Conservation (phyloP, 2,329 filamentous ascomycete species). For the Penicillium sp. region DNA sequence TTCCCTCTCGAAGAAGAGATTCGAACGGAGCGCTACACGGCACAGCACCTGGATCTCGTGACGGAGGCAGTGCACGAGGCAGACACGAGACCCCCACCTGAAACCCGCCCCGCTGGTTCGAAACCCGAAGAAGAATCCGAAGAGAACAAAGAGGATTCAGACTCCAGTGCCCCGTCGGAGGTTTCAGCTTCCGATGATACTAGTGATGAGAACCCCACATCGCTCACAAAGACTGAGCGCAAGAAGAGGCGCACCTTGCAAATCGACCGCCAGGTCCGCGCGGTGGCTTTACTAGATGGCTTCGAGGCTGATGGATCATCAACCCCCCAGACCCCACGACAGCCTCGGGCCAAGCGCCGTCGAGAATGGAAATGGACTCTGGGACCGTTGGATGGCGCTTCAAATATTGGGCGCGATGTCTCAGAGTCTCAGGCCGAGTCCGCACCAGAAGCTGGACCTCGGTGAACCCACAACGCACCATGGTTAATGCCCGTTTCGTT, state of each 20-base stretch:
- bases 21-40: slow-evolving; percentile 56
- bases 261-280: slow-evolving; percentile 41
- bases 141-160: slow-evolving; percentile 25
- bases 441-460: not conserved
- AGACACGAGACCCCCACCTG: slow-evolving; percentile 6
- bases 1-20: slow-evolving; percentile 62
- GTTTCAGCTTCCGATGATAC: slow-evolving; percentile 33
- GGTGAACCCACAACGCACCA: slow-evolving; percentile 4
- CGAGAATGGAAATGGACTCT: slow-evolving; percentile 62
- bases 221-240: slow-evolving; percentile 31
- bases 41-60: slow-evolving; percentile 58
- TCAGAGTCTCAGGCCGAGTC: slow-evolving; percentile 1
- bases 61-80: slow-evolving; percentile 15
- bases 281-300: slow-evolving; percentile 42
- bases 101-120: slow-evolving; percentile 20
- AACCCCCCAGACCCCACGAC: slow-evolving; percentile 56
- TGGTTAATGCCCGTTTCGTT: not conserved
- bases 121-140: slow-evolving; percentile 4
- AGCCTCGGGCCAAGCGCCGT: slow-evolving; percentile 55
- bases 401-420: slow-evolving; percentile 8
- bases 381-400: slow-evolving; percentile 41
- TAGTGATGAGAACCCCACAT: slow-evolving; percentile 10
- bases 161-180: slow-evolving; percentile 32
- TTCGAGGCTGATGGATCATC: slow-evolving; percentile 50
- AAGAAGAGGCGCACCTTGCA: slow-evolving; percentile 38